Evolutionary conservation across 2,329 filamentous ascomycete species (phyloP).

Genomic region (Fusarium devonianum): DNA sequence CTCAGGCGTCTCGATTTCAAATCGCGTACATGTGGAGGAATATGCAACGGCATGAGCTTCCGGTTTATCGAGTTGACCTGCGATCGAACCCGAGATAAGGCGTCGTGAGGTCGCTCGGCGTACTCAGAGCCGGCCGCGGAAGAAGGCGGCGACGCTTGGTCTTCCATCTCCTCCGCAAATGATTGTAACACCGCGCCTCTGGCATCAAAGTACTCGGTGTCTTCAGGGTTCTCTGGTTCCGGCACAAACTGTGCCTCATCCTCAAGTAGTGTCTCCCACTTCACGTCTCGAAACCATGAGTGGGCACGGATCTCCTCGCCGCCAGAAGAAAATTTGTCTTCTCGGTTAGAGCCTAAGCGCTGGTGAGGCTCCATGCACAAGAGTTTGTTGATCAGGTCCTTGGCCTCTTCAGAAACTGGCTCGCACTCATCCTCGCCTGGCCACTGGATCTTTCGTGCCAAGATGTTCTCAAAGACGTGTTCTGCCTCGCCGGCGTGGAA

Average conservation of each 20-base stretch:
- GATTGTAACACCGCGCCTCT: slow-evolving; percentile 90
- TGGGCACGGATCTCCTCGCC: slow-evolving; percentile 92
- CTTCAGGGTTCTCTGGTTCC: slow-evolving; percentile 89
- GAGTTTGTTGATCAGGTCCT: slow-evolving; percentile 91
- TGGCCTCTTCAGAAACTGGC: slow-evolving; percentile 80
- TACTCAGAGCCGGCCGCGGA: slow-evolving; percentile 77
- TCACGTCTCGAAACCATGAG: slow-evolving; percentile 84
- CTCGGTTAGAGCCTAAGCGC: slow-evolving; percentile 83
- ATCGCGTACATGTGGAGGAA: slow-evolving; percentile 94
- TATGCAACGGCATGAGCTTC: slow-evolving; percentile 92
- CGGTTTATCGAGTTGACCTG: slow-evolving; percentile 89
- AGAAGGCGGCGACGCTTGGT: slow-evolving; percentile 78
- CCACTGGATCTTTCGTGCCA: slow-evolving; percentile 90
- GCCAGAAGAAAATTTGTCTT: slow-evolving; percentile 82
- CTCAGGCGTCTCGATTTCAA: slow-evolving; percentile 86
- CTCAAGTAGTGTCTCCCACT: slow-evolving; percentile 90
- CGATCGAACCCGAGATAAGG: slow-evolving; percentile 84
- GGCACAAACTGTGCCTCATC: slow-evolving; percentile 97
- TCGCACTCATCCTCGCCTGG: slow-evolving; percentile 81
- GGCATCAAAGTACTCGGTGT: slow-evolving; percentile 97
- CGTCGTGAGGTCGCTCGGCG: slow-evolving; percentile 90
- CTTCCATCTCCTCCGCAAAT: slow-evolving; percentile 93
- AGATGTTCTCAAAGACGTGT: slow-evolving; percentile 95
- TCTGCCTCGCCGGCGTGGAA: slow-evolving; percentile 93
- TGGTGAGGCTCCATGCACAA: slow-evolving; percentile 84